Conservation (phyloP, 2,329 filamentous ascomycete species). For the Xylariaceae sp. region DNA sequence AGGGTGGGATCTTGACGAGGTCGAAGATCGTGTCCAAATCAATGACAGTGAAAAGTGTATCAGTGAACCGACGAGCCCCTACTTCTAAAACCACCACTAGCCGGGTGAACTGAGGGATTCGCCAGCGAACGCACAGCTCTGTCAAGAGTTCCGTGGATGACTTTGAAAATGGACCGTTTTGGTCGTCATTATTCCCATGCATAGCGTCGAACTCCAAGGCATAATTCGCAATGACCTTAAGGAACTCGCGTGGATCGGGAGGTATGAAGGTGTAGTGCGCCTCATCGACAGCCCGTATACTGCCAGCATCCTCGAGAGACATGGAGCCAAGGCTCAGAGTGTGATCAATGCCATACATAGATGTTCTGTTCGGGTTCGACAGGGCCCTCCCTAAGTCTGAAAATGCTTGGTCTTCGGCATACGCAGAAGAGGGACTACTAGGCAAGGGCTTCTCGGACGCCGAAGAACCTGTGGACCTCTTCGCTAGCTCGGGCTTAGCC, state of each 20-base stretch:
- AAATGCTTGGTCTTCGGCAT: conserved; percentile 44
- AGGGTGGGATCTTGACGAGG: conserved; percentile 64
- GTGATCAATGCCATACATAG: conserved; percentile 50
- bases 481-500: conserved; percentile 77
- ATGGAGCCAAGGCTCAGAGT: conserved; percentile 60
- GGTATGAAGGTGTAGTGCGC: conserved; percentile 84
- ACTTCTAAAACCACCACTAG: conserved; percentile 79
- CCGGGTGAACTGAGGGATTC: conserved; percentile 74
- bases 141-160: conserved; percentile 75
- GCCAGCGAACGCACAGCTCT: conserved; percentile 82
- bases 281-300: conserved; percentile 50
- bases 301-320: conserved; percentile 48
- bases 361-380: conserved; percentile 35
- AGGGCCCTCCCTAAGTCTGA: conserved; percentile 46
- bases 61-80: conserved; percentile 73
- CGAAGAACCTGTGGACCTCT: conserved; percentile 54
- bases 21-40: conserved; percentile 80
- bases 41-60: conserved; percentile 72
- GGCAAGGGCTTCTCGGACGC: conserved; percentile 48
- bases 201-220: conserved; percentile 60
- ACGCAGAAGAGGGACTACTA: conserved; percentile 41
- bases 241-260: conserved; percentile 71
- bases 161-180: conserved; percentile 57
- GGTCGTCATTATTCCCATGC: conserved; percentile 43
- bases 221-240: conserved; percentile 73